These are phyloP conservation scores for Mortierella sp. DNA, from an alignment of 371 early-diverging fungal species.

Conservation along the genomic window DNA sequence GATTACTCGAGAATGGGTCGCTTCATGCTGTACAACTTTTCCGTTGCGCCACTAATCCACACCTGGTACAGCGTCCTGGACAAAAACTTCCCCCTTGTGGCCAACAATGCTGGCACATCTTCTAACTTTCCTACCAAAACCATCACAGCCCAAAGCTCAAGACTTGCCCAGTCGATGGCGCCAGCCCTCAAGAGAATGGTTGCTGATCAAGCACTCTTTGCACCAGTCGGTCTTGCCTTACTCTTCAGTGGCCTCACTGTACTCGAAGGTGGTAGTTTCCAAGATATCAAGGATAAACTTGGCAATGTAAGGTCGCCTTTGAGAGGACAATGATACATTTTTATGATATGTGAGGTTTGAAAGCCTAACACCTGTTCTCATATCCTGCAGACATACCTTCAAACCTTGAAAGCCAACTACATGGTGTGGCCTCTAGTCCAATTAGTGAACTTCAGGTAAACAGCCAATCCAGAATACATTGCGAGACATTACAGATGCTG, in stretches of 20 bases:
- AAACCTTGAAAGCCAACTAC: constrained; percentile 83
- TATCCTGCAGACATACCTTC: constrained; percentile 56
- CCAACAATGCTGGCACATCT: neutral
- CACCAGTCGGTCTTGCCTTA: constrained; percentile 77
- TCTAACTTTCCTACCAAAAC: neutral
- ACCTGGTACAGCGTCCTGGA: constrained; percentile 83
- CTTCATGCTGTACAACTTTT: constrained; percentile 80
- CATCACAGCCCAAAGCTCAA: constrained; percentile 2
- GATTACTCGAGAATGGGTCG: constrained; percentile 57
- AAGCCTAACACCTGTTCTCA: neutral
- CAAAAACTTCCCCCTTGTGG: constrained; percentile 68
- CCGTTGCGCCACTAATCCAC: constrained; percentile 80
- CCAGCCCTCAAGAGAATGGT: constrained; percentile 63
- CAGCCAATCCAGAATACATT: neutral
- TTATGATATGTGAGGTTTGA: neutral
- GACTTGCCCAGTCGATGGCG: constrained; percentile 11
- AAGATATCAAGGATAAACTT: constrained; percentile 74
- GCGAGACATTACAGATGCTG: neutral
- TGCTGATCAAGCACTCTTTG: constrained; percentile 79
- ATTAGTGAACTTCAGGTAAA: constrained; percentile 80
- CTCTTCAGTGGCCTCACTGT: constrained; percentile 78
- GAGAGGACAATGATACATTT: neutral
- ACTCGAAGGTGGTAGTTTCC: constrained; percentile 69
- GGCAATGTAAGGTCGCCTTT: constrained; percentile 15
- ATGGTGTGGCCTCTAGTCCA: constrained; percentile 87